These are phyloP conservation scores for Ulota crispa DNA, from an alignment of 225 moss, liverwort and hornwort genomes.

Conservation along the genomic window DNA sequence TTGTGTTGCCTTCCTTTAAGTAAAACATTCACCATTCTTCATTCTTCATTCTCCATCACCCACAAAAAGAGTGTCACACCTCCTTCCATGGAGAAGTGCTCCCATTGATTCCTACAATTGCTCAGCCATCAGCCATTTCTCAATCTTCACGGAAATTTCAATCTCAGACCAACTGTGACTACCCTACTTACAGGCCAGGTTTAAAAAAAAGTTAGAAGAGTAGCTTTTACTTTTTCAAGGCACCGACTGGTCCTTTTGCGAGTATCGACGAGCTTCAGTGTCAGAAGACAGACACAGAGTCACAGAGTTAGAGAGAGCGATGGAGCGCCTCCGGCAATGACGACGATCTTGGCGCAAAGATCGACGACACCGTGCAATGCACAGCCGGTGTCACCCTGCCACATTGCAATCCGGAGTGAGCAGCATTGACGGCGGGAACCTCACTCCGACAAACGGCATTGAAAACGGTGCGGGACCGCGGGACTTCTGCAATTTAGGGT, in stretches of 20 bases:
- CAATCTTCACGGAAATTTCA: no score
- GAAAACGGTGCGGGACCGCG: conserved; percentile 12
- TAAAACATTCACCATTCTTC: no score
- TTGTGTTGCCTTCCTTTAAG: no score
- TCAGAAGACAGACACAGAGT: conserved; percentile 10
- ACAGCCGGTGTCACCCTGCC: background rate
- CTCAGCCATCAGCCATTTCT: no score
- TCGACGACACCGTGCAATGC: background rate
- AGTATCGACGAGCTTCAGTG: conserved; percentile 13
- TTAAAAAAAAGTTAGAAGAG: background rate
- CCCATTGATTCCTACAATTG: no score
- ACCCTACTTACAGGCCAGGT: no score
- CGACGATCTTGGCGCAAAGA: conserved; percentile 14
- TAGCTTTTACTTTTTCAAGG: conserved; percentile 14
- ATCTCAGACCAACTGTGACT: no score
- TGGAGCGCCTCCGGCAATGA: conserved; percentile 12
- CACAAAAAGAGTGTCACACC: no score
- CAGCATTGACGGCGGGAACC: conserved; percentile 16
- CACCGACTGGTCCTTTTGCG: background rate
- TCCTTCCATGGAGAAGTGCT: no score
- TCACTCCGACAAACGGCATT: background rate
- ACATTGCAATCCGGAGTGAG: background rate
- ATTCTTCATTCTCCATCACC: no score
- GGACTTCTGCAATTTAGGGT: conserved; percentile 40
- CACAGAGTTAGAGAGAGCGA: background rate